Evolutionary conservation across 148 eudicot species (phyloP).

Genomic region (Talinum fruticosum): DNA sequence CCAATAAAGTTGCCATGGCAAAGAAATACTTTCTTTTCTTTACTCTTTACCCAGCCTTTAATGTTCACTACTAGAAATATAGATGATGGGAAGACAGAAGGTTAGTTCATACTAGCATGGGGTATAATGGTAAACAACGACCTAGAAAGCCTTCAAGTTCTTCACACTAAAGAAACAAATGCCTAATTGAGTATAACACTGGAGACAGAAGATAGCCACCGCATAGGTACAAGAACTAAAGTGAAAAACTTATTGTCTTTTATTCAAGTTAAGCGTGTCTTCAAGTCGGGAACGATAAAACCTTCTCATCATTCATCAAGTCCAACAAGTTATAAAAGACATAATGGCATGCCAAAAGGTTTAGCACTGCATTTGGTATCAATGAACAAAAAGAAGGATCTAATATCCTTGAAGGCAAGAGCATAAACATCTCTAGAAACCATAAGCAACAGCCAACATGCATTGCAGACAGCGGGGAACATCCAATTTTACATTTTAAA

Average conservation of each 20-base stretch:
- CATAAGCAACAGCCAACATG: neutral
- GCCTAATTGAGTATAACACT: neutral
- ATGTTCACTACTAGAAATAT: neutral
- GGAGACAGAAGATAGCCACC: too few species aligned
- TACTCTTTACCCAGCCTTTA: neutral
- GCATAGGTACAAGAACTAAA: neutral
- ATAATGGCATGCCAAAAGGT: neutral
- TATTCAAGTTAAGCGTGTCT: neutral
- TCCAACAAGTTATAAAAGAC: neutral
- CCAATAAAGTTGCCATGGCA: neutral
- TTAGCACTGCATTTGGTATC: conserved; percentile 1
- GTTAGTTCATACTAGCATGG: too few species aligned
- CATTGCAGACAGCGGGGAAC: neutral
- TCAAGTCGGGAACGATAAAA: neutral
- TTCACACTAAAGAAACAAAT: neutral
- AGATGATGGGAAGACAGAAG: neutral
- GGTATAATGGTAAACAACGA: too few species aligned
- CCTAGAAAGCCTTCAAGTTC: too few species aligned
- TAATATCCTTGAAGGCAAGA: neutral
- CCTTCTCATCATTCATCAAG: neutral
- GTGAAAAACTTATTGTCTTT: neutral
- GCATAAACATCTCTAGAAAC: neutral
- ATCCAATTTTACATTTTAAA: neutral
- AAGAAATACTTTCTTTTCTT: neutral
- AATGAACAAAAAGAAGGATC: neutral